A percentile compares a stretch with the other conserved stretches of the same genome.
Conservation (phyloP, 2,329 filamentous ascomycete genomes). For the Pseudofabraea citricarpa region DNA sequence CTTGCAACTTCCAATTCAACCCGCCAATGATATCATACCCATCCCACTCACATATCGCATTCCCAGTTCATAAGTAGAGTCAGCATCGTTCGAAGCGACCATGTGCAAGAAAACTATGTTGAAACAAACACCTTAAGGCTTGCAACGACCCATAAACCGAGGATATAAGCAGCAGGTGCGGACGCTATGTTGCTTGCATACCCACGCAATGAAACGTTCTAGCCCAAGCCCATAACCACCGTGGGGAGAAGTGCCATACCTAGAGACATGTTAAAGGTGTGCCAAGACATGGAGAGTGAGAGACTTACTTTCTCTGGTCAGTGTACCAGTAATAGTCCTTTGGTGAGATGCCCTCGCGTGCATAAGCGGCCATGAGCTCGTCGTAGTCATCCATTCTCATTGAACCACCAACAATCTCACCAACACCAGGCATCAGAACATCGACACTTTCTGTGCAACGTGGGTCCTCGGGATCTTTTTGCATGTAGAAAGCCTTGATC, state of each 20-base stretch:
- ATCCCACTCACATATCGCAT: too few species aligned
- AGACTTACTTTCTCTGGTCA: slow-evolving; percentile 78
- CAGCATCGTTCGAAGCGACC: too few species aligned
- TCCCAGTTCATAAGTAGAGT: too few species aligned
- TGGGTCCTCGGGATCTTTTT: slow-evolving; percentile 71
- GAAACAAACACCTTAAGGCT: slow-evolving; percentile 47
- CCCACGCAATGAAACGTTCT: slow-evolving; percentile 68
- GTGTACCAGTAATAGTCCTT: slow-evolving; percentile 97
- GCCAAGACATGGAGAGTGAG: neutral
- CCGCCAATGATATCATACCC: too few species aligned
- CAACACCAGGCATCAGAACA: slow-evolving; percentile 81
- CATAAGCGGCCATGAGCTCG: slow-evolving; percentile 83
- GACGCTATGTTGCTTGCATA: slow-evolving; percentile 60
- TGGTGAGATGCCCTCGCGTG: slow-evolving; percentile 79
- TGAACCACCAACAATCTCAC: slow-evolving; percentile 91
- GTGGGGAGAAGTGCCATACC: slow-evolving; percentile 87
- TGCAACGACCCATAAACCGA: slow-evolving; percentile 76
- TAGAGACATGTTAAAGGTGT: slow-evolving; percentile 27
- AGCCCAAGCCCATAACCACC: slow-evolving; percentile 79
- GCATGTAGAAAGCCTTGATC: slow-evolving; percentile 99
- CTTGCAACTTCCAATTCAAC: too few species aligned
- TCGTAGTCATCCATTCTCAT: slow-evolving; percentile 96
- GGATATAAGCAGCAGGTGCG: slow-evolving; percentile 70
- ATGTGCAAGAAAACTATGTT: neutral
- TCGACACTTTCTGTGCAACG: slow-evolving; percentile 94